Percentiles rank a stretch among this genome's conserved stretches.
These are phyloP conservation scores for Firmiana major DNA, from an alignment of 345 rosid species.

Conservation along the genomic window DNA sequence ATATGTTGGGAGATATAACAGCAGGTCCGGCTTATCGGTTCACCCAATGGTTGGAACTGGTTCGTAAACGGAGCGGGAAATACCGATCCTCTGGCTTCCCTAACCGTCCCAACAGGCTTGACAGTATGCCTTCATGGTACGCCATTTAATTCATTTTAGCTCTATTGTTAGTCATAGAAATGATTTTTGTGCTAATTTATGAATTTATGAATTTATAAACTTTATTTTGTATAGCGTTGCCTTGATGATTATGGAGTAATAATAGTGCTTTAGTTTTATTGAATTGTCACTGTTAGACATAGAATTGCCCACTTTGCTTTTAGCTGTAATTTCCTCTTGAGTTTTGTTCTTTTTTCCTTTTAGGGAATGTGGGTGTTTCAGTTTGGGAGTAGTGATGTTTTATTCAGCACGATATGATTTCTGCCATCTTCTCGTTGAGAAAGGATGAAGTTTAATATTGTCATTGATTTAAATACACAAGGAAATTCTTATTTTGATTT, in stretches of 20 bases:
- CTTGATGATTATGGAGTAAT: not conserved
- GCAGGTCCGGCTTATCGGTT: constrained; percentile 80
- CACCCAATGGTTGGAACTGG: constrained; percentile 95
- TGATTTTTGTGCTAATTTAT: not conserved
- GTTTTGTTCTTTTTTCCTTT: too few relatives aligned
- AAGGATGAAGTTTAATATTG: not conserved
- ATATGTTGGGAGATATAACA: constrained; percentile 97
- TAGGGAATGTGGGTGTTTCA: too few relatives aligned
- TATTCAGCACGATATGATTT: too few relatives aligned
- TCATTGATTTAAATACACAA: not conserved
- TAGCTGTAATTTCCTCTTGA: too few relatives aligned
- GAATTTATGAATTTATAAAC: not conserved
- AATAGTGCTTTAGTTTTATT: not conserved
- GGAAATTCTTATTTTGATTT: not conserved
- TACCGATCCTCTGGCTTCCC: constrained; percentile 86
- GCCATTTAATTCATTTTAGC: not conserved
- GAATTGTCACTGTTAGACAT: too few relatives aligned
- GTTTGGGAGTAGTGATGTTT: too few relatives aligned
- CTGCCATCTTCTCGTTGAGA: not conserved
- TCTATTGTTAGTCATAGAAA: not conserved
- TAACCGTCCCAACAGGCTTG: constrained; percentile 50
- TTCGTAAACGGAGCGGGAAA: constrained; percentile 86
- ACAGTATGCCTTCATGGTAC: constrained; percentile 45
- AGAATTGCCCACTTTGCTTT: too few relatives aligned
- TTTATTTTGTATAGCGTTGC: not conserved